These are phyloP conservation scores for Stenogyne calaminthoides DNA, from an alignment of 305 asterid genomes.

Conservation along the genomic window DNA sequence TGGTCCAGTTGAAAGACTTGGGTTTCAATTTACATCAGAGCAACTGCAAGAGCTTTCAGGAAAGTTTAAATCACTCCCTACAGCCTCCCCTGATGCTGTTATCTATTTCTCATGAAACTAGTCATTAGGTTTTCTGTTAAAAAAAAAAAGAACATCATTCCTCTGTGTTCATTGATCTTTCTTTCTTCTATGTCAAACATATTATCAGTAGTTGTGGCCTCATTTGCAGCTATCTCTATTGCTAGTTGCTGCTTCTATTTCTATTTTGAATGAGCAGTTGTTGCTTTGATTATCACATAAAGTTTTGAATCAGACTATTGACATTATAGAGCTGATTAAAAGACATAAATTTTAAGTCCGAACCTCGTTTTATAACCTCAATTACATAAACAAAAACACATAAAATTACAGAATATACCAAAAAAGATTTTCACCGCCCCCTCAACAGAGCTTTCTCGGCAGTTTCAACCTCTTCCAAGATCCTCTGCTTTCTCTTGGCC, in stretches of 20 bases:
- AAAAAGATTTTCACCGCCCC: constrained; percentile 55
- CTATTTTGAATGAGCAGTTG: no score
- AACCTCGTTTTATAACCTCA: no score
- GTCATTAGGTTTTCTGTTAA: background rate
- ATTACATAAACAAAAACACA: constrained; percentile 8
- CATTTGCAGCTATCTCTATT: background rate
- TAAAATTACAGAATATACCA: constrained; percentile 30
- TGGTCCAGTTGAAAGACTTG: background rate
- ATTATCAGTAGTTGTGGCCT: background rate
- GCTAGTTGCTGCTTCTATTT: background rate
- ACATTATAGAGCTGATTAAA: no score
- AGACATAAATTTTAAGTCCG: no score
- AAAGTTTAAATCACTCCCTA: background rate
- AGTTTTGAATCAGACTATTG: no score
- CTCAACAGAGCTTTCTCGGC: constrained; percentile 88
- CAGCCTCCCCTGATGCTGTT: no score
- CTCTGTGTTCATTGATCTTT: no score
- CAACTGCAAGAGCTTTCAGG: constrained; percentile 7
- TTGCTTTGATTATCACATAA: no score
- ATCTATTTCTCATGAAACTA: no score
- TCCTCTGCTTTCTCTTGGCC: constrained; percentile 80
- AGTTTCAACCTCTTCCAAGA: constrained; percentile 88
- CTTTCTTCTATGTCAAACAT: no score
- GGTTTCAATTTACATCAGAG: constrained; percentile 6
- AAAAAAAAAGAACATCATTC: no score